These are phyloP conservation scores for Oxyria digyna DNA, from an alignment of 148 eudicot species.

Conservation along the genomic window DNA sequence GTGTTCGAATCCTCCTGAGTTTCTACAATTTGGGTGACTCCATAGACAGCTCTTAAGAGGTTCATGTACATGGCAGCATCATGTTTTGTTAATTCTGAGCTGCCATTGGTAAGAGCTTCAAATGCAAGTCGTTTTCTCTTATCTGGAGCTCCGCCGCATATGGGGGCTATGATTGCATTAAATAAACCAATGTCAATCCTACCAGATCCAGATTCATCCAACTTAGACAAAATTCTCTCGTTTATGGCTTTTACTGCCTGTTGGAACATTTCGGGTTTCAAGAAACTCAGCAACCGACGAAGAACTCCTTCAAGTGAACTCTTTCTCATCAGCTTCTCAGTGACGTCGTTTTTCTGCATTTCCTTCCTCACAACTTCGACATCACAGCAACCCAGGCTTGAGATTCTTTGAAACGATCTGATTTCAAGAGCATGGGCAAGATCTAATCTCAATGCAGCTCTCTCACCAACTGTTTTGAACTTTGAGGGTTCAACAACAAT, in stretches of 20 bases:
- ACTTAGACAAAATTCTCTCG: conserved; percentile 56
- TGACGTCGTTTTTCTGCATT: conserved; percentile 53
- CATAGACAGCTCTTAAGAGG: conserved; percentile 67
- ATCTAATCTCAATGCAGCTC: conserved; percentile 55
- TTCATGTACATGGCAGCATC: conserved; percentile 60
- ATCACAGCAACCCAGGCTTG: conserved; percentile 71
- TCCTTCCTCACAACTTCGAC: conserved; percentile 61
- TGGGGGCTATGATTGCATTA: conserved; percentile 75
- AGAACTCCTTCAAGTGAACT: conserved; percentile 65
- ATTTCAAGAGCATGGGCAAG: conserved; percentile 69
- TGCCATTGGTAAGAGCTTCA: conserved; percentile 65
- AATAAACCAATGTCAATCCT: conserved; percentile 89
- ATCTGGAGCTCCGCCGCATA: conserved; percentile 60
- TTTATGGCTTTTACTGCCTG: conserved; percentile 83
- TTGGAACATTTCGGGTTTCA: conserved; percentile 87
- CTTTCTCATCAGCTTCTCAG: conserved; percentile 83
- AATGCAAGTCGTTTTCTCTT: conserved; percentile 67
- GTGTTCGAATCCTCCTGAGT: conserved; percentile 55
- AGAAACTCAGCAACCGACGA: conserved; percentile 50
- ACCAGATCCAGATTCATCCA: conserved; percentile 71
- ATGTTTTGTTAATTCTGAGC: conserved; percentile 38
- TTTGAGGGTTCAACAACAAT: conserved; percentile 51
- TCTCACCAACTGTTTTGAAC: conserved; percentile 64
- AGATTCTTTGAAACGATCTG: conserved; percentile 75
- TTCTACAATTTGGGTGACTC: conserved; percentile 62